Conservation (phyloP, 169 alveolate species). For the Eimeria praecox region DNA sequence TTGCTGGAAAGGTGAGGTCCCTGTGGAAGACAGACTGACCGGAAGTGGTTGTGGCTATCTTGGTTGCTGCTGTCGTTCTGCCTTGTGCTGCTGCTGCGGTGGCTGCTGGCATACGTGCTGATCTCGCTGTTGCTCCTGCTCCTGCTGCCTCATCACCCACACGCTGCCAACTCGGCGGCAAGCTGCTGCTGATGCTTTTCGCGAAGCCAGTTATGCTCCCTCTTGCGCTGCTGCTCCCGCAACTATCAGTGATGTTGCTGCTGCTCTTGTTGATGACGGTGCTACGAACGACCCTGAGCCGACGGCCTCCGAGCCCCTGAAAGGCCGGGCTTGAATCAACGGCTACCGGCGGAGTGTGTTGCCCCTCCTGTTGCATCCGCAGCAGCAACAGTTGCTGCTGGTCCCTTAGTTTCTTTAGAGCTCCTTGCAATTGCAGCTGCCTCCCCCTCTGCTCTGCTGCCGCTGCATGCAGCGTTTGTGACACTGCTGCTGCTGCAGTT, state of each 20-base stretch:
- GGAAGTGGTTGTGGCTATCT: background rate
- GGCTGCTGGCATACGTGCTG: background rate
- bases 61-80: background rate
- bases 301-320: background rate
- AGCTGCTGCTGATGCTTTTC: background rate
- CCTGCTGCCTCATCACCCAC: background rate
- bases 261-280: background rate
- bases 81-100: background rate
- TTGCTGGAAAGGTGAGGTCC: background rate
- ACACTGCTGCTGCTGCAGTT: background rate
- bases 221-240: background rate
- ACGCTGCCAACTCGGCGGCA: background rate
- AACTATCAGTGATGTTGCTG: background rate
- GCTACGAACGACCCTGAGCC: background rate
- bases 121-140: background rate
- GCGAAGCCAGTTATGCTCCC: background rate
- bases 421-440: background rate
- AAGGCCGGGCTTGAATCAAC: background rate
- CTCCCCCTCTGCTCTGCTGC: background rate
- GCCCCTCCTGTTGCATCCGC: background rate
- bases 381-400: slow-evolving; percentile 23
- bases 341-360: background rate
- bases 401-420: background rate
- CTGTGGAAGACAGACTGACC: background rate
- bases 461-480: background rate